A percentile compares a stretch with the other conserved stretches of the same genome.
These are phyloP conservation scores for Parietaria judaica DNA, from an alignment of 306 rosid genomes.

Conservation along the genomic window DNA sequence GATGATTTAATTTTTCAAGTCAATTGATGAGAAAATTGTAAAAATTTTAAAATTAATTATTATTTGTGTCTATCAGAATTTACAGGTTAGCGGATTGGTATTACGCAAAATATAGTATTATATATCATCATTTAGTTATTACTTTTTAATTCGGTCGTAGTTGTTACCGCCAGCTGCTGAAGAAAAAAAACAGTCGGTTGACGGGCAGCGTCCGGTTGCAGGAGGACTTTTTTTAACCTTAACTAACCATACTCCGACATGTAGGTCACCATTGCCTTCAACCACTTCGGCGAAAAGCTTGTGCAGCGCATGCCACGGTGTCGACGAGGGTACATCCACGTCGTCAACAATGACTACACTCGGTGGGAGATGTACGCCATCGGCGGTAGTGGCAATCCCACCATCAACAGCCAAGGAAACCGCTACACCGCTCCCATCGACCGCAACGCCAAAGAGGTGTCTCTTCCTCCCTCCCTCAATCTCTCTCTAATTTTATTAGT, in stretches of 20 bases:
- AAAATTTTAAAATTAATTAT: too few relatives aligned
- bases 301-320: conserved; percentile 94
- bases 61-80: too few relatives aligned
- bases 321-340: conserved; percentile 71
- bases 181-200: too few relatives aligned
- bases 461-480: too few relatives aligned
- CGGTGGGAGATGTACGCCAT: conserved; percentile 92
- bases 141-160: too few relatives aligned
- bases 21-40: too few relatives aligned
- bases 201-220: too few relatives aligned
- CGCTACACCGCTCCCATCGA: conserved; percentile 57
- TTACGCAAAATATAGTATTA: too few relatives aligned
- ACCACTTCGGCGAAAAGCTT: conserved; percentile 67
- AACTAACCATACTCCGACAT: conserved; percentile 59
- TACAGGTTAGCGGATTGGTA: too few relatives aligned
- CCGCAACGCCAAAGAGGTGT: conserved; percentile 47
- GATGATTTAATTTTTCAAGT: too few relatives aligned
- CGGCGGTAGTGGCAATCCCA: conserved; percentile 76
- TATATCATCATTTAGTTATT: too few relatives aligned
- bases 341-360: conserved; percentile 78
- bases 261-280: conserved; percentile 86
- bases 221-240: conserved; percentile 2
- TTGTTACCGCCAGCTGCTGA: too few relatives aligned
- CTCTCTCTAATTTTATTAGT: neutral
- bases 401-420: conserved; percentile 81